These are phyloP conservation scores for Chlorociboria aeruginascens DNA, from an alignment of 495 filamentous ascomycete species.

Conservation along the genomic window DNA sequence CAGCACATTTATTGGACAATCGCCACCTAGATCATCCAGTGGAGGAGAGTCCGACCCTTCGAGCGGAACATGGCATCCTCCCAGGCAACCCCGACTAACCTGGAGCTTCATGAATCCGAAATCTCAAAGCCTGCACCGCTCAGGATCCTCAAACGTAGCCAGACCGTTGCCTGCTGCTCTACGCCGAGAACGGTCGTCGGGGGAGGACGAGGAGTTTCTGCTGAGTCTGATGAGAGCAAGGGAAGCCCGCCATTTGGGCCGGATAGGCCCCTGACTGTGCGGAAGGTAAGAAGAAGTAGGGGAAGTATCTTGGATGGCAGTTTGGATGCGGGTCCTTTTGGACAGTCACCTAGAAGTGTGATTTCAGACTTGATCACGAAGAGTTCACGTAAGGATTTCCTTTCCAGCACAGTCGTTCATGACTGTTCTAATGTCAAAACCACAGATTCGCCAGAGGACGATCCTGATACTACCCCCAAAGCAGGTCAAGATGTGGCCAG, in stretches of 20 bases:
- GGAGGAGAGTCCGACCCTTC: neutral
- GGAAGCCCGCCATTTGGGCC: constrained; percentile 12
- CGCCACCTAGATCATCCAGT: neutral
- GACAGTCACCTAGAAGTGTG: neutral
- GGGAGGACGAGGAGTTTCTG: constrained; percentile 12
- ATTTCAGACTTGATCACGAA: constrained; percentile 5
- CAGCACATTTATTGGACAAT: constrained; percentile 21
- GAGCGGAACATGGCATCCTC: constrained; percentile 18
- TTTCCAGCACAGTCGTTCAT: neutral
- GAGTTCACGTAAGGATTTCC: constrained; percentile 1
- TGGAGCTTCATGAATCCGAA: constrained; percentile 21
- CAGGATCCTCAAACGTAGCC: constrained; percentile 18
- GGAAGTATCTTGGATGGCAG: constrained; percentile 6
- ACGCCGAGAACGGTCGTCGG: constrained; percentile 7
- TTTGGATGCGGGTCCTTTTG: neutral
- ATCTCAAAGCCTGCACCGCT: constrained; percentile 17
- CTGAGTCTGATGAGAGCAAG: constrained; percentile 5
- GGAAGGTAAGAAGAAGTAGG: constrained; percentile 11
- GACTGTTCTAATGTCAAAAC: neutral
- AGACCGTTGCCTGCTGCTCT: constrained; percentile 14
- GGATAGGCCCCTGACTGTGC: constrained; percentile 16
- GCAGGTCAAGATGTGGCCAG: neutral
- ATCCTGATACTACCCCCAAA: constrained; percentile 14
- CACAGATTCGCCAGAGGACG: neutral
- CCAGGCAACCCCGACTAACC: constrained; percentile 14